phyloP scores from a whole-genome alignment of 805 yeast species.

The Sungouiozyma ichnusensis region DNA sequence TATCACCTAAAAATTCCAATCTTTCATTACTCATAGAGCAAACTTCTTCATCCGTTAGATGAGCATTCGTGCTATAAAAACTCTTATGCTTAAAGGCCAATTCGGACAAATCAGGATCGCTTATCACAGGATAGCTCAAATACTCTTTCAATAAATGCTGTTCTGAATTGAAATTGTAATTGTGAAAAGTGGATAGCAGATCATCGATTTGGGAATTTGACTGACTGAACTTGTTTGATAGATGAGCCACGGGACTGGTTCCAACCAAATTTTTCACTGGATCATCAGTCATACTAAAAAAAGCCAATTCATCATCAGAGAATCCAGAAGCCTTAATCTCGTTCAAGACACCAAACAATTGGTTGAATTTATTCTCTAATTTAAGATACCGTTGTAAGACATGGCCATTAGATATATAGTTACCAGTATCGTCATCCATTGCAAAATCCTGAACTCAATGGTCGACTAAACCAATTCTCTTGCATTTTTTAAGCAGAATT shows the following conservation, averaged over 20 bases:
- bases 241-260: constrained; percentile 9
- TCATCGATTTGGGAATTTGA: constrained; percentile 1
- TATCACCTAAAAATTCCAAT: constrained; percentile 78
- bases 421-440: constrained; percentile 4
- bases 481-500: too few species aligned
- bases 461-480: too few species aligned
- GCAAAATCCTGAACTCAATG: too few species aligned
- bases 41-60: constrained; percentile 9
- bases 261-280: constrained; percentile 8
- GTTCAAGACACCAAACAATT: constrained; percentile 9
- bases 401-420: constrained; percentile 11
- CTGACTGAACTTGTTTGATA: constrained; percentile 6
- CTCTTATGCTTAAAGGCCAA: constrained; percentile 18
- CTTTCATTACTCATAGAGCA: constrained; percentile 46
- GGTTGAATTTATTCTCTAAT: constrained; percentile 4
- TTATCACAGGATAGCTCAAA: constrained; percentile 14
- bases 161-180: constrained; percentile 6
- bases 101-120: constrained; percentile 11
- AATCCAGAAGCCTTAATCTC: constrained; percentile 8
- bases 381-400: neutral
- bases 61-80: constrained; percentile 11
- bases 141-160: constrained; percentile 7
- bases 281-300: constrained; percentile 1
- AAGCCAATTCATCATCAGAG: constrained; percentile 4
- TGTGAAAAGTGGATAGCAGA: constrained; percentile 4